Conservation (phyloP, 1,139 yeast genomes). For the Saccharomyces uvarum region DNA sequence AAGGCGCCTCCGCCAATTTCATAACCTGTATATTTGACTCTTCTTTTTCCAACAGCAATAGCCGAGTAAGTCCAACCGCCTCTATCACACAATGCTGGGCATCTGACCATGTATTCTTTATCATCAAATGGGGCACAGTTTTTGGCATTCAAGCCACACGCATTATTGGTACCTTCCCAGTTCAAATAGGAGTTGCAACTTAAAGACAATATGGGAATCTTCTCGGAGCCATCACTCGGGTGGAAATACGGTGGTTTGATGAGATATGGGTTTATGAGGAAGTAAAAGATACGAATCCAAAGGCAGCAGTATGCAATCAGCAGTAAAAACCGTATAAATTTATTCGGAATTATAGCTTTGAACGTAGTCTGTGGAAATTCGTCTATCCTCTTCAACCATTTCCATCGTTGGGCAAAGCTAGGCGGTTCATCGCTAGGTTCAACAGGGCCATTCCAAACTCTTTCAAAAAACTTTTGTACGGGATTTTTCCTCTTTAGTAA, state of each 20-base stretch:
- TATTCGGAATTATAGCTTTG: slow-evolving; percentile 28
- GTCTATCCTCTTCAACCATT: slow-evolving; percentile 34
- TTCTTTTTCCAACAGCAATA: slow-evolving; percentile 63
- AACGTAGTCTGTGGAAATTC: slow-evolving; percentile 37
- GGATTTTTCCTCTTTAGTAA: slow-evolving; percentile 37
- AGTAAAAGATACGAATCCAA: slow-evolving; percentile 24
- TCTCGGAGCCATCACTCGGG: slow-evolving; percentile 15
- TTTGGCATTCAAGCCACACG: slow-evolving; percentile 67
- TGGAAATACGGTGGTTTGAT: slow-evolving; percentile 24
- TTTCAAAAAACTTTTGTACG: slow-evolving; percentile 14
- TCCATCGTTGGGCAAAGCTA: slow-evolving; percentile 16
- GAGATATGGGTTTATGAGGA: slow-evolving; percentile 26
- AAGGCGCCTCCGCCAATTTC: slow-evolving; percentile 62
- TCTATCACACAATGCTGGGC: slow-evolving; percentile 83
- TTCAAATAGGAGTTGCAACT: slow-evolving; percentile 42
- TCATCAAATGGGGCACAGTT: slow-evolving; percentile 44
- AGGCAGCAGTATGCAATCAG: slow-evolving; percentile 36
- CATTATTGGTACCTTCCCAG: slow-evolving; percentile 71
- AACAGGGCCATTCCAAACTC: slow-evolving; percentile 48
- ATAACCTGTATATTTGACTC: slow-evolving; percentile 63
- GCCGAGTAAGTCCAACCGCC: slow-evolving; percentile 72
- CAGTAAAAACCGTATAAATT: slow-evolving; percentile 28
- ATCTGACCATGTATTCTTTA: slow-evolving; percentile 53
- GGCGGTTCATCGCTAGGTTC: slow-evolving; percentile 46
- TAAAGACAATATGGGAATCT: slow-evolving; percentile 31